These are phyloP conservation scores for Colletotrichum sp. DNA, from an alignment of 2,329 filamentous ascomycete genomes.

Conservation along the genomic window DNA sequence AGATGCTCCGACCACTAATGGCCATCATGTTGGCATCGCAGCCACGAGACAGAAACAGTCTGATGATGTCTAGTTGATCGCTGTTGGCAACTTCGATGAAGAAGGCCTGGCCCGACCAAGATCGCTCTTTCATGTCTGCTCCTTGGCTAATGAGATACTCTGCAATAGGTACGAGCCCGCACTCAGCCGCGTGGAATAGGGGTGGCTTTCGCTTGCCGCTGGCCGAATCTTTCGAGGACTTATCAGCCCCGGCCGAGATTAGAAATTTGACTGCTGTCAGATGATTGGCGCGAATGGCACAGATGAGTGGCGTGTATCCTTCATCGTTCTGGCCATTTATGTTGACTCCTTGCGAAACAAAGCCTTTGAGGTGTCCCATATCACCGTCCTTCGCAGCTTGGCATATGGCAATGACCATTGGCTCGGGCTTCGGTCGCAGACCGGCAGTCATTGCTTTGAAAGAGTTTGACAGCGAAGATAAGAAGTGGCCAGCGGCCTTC, in stretches of 20 bases:
- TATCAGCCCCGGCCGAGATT: conserved; percentile 34
- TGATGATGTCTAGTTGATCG: conserved; percentile 18
- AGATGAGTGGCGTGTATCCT: conserved; percentile 37
- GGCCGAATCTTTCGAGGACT: conserved; percentile 18
- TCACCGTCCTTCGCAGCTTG: conserved; percentile 37
- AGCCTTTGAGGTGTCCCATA: conserved; percentile 34
- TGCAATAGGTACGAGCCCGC: conserved; percentile 6
- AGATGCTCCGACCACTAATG: conserved; percentile 32
- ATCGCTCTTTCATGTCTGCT: conserved; percentile 19
- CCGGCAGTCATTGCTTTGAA: conserved; percentile 39
- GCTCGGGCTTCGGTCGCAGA: conserved; percentile 39
- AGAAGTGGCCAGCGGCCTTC: conserved; percentile 15
- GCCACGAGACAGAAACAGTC: conserved; percentile 34
- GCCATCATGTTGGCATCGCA: conserved; percentile 37
- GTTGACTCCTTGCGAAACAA: conserved; percentile 39
- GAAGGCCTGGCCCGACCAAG: conserved; percentile 11
- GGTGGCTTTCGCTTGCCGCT: conserved; percentile 24
- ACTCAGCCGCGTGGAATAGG: conserved; percentile 27
- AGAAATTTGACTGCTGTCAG: conserved; percentile 35
- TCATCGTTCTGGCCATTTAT: conserved; percentile 41
- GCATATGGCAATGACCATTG: conserved; percentile 40
- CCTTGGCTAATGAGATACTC: conserved; percentile 21
- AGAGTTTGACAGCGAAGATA: conserved; percentile 35
- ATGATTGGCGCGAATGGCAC: conserved; percentile 37
- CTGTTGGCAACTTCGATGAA: conserved; percentile 18